Evolutionary conservation across 805 yeast species (phyloP).

Genomic region (Wickerhamomyces ciferrii): DNA sequence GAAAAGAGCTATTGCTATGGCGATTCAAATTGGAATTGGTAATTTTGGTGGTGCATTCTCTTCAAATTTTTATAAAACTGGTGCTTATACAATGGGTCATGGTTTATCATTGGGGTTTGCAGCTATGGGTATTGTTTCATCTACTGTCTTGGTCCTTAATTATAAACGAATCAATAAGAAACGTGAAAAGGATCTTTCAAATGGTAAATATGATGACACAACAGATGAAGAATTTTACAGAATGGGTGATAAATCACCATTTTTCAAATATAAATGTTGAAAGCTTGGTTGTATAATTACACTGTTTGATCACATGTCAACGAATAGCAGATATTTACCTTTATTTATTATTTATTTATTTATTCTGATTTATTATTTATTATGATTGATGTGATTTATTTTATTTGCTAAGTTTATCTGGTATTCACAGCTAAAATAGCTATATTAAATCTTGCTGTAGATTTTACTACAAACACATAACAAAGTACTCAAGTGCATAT

Average conservation of each 20-base stretch:
- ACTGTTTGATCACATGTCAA: too few species aligned
- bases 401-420: too few species aligned
- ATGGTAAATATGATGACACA: constrained; percentile 26
- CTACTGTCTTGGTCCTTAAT: constrained; percentile 16
- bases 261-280: constrained; percentile 26
- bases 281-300: too few species aligned
- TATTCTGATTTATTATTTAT: neutral
- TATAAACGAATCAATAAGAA: constrained; percentile 22
- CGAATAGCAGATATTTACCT: too few species aligned
- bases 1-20: constrained; percentile 34
- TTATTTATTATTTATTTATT: neutral
- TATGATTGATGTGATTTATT: too few species aligned
- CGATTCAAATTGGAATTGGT: constrained; percentile 33
- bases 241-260: constrained; percentile 41
- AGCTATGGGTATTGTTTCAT: constrained; percentile 23
- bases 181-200: constrained; percentile 20
- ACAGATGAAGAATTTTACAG: constrained; percentile 26
- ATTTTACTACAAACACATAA: too few species aligned
- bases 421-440: too few species aligned
- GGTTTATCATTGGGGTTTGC: constrained; percentile 28
- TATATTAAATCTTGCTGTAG: too few species aligned
- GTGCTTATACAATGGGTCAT: constrained; percentile 27
- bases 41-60: constrained; percentile 33
- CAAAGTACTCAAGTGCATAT: too few species aligned
- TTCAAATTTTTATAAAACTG: constrained; percentile 28